Conservation (phyloP, 1,284 basidiomycete species). For the Albatrellus sp. region DNA sequence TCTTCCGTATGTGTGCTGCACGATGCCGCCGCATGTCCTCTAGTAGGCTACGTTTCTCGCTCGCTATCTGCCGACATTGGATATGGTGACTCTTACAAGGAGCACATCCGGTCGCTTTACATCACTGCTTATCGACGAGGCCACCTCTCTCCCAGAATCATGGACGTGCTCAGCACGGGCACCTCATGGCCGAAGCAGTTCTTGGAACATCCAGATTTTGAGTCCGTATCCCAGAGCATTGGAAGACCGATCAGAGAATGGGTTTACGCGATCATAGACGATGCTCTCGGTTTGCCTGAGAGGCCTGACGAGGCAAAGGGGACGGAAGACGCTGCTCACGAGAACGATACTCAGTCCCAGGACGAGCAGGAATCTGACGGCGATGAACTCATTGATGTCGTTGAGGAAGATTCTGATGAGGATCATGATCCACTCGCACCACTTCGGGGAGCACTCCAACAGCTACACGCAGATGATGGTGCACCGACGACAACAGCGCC, state of each 20-base stretch:
- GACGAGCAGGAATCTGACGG: constrained; percentile 28
- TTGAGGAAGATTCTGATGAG: constrained; percentile 28
- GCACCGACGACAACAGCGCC: constrained; percentile 14
- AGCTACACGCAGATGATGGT: constrained; percentile 26
- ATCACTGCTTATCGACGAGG: constrained; percentile 53
- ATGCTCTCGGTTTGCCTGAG: constrained; percentile 44
- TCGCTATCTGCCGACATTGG: constrained; percentile 15
- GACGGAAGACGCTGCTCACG: constrained; percentile 12
- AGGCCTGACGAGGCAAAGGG: constrained; percentile 11
- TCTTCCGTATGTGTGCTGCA: constrained; percentile 49
- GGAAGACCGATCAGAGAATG: constrained; percentile 51
- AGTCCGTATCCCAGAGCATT: constrained; percentile 47
- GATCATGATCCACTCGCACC: constrained; percentile 46
- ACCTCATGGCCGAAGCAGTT: constrained; percentile 62
- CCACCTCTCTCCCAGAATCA: constrained; percentile 37
- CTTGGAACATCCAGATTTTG: constrained; percentile 64
- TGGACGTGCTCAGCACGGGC: constrained; percentile 48
- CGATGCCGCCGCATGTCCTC: constrained; percentile 35
- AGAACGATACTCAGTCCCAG: constrained; percentile 10
- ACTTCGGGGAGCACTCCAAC: constrained; percentile 53
- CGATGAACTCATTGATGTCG: constrained; percentile 51
- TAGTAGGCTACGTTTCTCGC: constrained; percentile 40
- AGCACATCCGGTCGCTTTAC: constrained; percentile 34
- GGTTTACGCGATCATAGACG: constrained; percentile 58
- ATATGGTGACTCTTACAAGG: constrained; percentile 14